Base-by-base conservation (phyloP, 257 asterid species). In the Lycium ferocissimum region DNA sequence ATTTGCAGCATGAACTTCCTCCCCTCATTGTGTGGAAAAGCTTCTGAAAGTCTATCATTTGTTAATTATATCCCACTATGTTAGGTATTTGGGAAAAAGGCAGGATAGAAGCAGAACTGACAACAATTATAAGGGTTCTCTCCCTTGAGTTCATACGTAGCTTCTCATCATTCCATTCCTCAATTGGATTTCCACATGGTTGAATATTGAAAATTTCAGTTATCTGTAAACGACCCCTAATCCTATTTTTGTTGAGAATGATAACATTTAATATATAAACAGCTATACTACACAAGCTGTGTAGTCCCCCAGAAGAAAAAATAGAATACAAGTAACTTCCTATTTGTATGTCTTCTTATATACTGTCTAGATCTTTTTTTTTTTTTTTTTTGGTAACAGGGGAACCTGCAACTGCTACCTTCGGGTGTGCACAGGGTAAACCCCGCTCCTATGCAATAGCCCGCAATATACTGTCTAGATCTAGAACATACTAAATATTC, bases 41-140 rank as follows among this genome's bases (percentile, higher is more conserved):
- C n/a, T 13, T 75, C 61, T 75, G 15, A 11, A 43, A 45, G 57
- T 22, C n/a, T 47, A 75, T 12, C 40, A 75, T 49, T n/a, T 49
- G 61, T 49, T 14, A 20, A 14, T 75, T 13, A 75, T 75, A 49
- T 75, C 62, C 81, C 81, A 6, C n/a, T 73, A 73, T 73, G 59
- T 73, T 47, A 20, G 80, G 80, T 47, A 11, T 47, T 73, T 38
- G 81, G 11, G 59, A 6, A 20, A 20, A 49, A 75, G 38, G 61
- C 57, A 6, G 62, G 81, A 22, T 22, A 75, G 43, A 49, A 75
- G 65, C 26, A 58, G 62, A 49, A 49, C 13, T 26, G 62, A 22
- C 20, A 20, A 22, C 1, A 5, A 75, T 75, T 75, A 22, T 22
- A 49, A 11, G 43, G 43, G 81, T 26, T 49, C 22, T 75, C 22